Base-by-base conservation (phyloP, 2,329 filamentous ascomycete genomes). In the Fusarium poae region DNA sequence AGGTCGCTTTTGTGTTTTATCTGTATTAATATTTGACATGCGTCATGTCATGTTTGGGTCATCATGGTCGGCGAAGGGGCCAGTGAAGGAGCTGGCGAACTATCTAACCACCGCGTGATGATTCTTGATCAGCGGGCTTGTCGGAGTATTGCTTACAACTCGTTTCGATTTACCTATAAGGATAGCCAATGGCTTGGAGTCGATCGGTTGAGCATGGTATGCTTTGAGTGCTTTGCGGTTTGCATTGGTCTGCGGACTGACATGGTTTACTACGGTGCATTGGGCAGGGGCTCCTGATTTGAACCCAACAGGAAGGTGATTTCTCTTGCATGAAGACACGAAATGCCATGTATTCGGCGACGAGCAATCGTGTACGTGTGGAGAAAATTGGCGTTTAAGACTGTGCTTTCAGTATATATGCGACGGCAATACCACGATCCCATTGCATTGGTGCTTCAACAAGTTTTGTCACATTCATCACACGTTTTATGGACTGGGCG, bases 281-380 rank as follows among this genome's bases (percentile, higher is more conserved):
- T 20, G 42, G 39, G 45, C 20, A 32, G 53, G 53, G 56, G 34
- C 46, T 62, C 32, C 48, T 71, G 50, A 49, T 66, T 66, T 59
- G 42, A 64, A 62, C 57, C 40, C 42, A 57, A 39, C 46, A 50
- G 42, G 46, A 56, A 48, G 44, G 52, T 32, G 51, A 34, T 52
- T 65, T 62, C 44, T 60, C 35, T 62, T 65, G 59, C 67, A 69
- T 70, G 37, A 66, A 52, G 57, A 58, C 42, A 62, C n/a, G 57
- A 45, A 57, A 58, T 44, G 45, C 46, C 30, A 67, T 46, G 62
- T 70, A 53, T 64, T 50, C 37, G 30, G 67, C 62, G 53, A 51
- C 37, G 32, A 30, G 29, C 35, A 37, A 52, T 70, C 57, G 57
- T 44, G 40, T 49, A n/a, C n/a, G 45, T 49, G 49, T 45, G 45